These are phyloP conservation scores for Neurospora sublineolata DNA, from an alignment of 495 filamentous ascomycete species.

Conservation along the genomic window DNA sequence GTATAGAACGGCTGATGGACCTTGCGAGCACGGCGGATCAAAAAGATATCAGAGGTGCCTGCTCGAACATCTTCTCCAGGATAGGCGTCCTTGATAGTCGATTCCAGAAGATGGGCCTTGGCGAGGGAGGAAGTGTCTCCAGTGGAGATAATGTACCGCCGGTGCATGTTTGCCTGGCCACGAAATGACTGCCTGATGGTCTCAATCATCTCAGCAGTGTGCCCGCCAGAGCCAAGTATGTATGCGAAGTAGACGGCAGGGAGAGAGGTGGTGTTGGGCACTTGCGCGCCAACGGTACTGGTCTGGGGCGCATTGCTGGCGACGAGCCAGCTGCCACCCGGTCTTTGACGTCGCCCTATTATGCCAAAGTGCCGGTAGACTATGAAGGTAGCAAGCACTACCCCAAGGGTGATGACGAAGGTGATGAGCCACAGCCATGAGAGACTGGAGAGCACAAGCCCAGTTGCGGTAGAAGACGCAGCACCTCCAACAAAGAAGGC, in stretches of 20 bases:
- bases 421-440: constrained; percentile 11
- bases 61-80: constrained; percentile 5
- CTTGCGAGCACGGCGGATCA: constrained; percentile 56
- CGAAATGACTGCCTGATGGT: constrained; percentile 48
- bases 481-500: constrained; percentile 6
- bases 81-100: constrained; percentile 14
- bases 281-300: not conserved
- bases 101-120: constrained; percentile 25
- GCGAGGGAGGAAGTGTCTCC: constrained; percentile 60
- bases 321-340: not conserved
- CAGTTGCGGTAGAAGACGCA: not conserved
- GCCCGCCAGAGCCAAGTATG: constrained; percentile 84
- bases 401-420: not conserved
- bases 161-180: constrained; percentile 41
- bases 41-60: constrained; percentile 44
- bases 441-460: constrained; percentile 7
- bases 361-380: not conserved
- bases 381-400: not conserved
- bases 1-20: constrained; percentile 70
- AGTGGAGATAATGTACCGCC: constrained; percentile 70
- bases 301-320: not conserved
- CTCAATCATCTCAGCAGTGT: constrained; percentile 87
- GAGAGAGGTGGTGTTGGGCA: constrained; percentile 14
- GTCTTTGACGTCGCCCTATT: not conserved
- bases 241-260: constrained; percentile 58